A percentile compares a stretch with the other conserved stretches of the same genome.
Conservation (phyloP, 2,329 filamentous ascomycete genomes). For the Alternaria sp. region DNA sequence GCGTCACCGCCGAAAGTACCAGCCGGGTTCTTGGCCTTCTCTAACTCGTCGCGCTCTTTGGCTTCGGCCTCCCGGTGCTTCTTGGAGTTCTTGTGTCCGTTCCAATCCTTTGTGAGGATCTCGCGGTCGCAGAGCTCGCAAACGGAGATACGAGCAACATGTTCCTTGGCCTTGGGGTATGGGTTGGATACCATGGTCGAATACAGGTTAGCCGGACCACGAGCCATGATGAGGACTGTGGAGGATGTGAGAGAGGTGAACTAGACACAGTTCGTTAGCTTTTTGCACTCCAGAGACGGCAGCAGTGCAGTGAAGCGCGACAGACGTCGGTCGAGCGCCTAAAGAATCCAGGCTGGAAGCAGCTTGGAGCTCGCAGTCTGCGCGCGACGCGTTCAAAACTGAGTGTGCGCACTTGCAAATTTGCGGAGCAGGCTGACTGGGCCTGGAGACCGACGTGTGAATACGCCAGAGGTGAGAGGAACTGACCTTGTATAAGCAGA, state of each 20-base stretch:
- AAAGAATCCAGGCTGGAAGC: neutral
- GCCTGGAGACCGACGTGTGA: neutral
- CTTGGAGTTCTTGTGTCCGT: slow-evolving; percentile 40
- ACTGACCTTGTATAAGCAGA: slow-evolving; percentile 3
- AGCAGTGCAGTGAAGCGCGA: slow-evolving; percentile 6
- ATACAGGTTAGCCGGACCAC: slow-evolving; percentile 1
- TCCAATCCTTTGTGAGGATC: slow-evolving; percentile 42
- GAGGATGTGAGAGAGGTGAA: neutral
- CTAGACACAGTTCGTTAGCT: slow-evolving; percentile 7
- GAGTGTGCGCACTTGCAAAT: neutral
- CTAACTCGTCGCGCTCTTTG: slow-evolving; percentile 24
- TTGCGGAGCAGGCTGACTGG: neutral
- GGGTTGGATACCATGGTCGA: slow-evolving; percentile 26
- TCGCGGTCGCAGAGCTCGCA: slow-evolving; percentile 43
- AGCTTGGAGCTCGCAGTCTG: neutral
- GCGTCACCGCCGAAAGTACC: slow-evolving; percentile 13
- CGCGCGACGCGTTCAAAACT: neutral
- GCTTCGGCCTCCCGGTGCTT: slow-evolving; percentile 34
- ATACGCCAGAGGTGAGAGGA: neutral
- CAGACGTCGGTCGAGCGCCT: neutral
- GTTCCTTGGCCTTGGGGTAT: slow-evolving; percentile 31
- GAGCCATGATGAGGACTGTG: slow-evolving; percentile 14
- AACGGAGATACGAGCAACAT: slow-evolving; percentile 20
- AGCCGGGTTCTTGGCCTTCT: slow-evolving; percentile 2
- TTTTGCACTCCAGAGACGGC: neutral